Evolutionary conservation across 1,139 yeast genomes (phyloP), one percentile per base, ranked within the genome.

Genomic region (Suhomyces anneliseae): DNA sequence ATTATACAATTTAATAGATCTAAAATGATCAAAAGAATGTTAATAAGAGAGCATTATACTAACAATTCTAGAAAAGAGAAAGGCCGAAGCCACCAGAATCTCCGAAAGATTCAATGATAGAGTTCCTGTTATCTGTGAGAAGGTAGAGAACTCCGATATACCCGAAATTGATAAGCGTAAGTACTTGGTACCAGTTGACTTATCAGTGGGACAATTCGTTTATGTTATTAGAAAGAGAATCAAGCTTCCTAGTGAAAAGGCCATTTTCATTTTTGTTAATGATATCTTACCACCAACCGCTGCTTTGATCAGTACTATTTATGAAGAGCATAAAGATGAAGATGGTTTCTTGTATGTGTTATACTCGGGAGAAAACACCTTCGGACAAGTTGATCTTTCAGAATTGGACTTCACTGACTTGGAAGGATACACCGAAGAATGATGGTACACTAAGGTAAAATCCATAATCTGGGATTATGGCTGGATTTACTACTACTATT

Each of bases 261-360:
- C 99, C 40, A 92, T 93, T 57, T 93, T 93, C 69, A 90, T 93
- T 57, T 93, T 93, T 69, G 96, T 93, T 53, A 92, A 93, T 65
- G 99, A 93, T 65, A 92, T 93, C 50, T 79, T 93, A 59, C 99
- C 99, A 24, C 98, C 98, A 42, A 93, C 99, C 2, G 97, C 98
- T 24, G 96, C 98, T 27, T 81, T 93, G 59, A 90, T 93, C 92
- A 87, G 96, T 59, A 81, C 93, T 29, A 87, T 93, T 54, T 93
- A 93, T 65, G 96, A 90, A 61, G 97, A 93, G 69, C 97, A 93
- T 70, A 90, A 90, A 73, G 99, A 93, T 65, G 92, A 92, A 63
- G 99, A 93, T 65, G 99, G 99, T 36, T 93, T 93, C 70, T 81
- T 93, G 62, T 93, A 93, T 68, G 95, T 93, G 56, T 83, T 95